Conservation (phyloP, 164 flowering plant species). For the Piper longum region DNA sequence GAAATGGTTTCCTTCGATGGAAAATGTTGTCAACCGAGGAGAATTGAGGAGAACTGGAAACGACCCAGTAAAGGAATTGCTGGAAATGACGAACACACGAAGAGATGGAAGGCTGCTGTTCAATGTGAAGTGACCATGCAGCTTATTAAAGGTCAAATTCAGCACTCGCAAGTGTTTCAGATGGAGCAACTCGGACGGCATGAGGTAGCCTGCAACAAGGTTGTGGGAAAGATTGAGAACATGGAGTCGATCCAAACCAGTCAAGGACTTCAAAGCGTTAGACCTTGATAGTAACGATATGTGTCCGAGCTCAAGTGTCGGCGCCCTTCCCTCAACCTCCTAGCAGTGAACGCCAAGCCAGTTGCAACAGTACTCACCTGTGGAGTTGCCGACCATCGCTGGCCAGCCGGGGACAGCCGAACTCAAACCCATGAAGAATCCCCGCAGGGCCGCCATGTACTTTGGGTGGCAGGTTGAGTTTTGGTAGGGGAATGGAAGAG, state of each 20-base stretch:
- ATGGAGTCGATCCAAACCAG: slow-evolving; percentile 35
- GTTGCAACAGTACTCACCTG: slow-evolving; percentile 36
- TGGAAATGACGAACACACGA: slow-evolving; percentile 36
- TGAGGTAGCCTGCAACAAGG: slow-evolving; percentile 31
- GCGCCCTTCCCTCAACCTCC: slow-evolving; percentile 13
- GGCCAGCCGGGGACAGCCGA: slow-evolving; percentile 5
- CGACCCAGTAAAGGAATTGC: slow-evolving; percentile 42
- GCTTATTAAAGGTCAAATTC: slow-evolving; percentile 53
- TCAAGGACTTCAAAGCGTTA: slow-evolving; percentile 31
- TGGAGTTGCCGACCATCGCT: neutral
- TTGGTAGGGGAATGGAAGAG: slow-evolving; percentile 1
- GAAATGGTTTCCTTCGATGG: slow-evolving; percentile 48
- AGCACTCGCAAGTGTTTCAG: slow-evolving; percentile 43
- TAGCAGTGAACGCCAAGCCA: slow-evolving; percentile 56
- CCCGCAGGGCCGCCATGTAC: slow-evolving; percentile 8
- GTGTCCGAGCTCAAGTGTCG: slow-evolving; percentile 29
- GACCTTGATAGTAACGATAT: slow-evolving; percentile 38
- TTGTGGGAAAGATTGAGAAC: slow-evolving; percentile 59
- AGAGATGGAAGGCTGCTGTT: slow-evolving; percentile 28
- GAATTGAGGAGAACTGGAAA: slow-evolving; percentile 17
- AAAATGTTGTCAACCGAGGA: slow-evolving; percentile 30
- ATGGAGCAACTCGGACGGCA: slow-evolving; percentile 39
- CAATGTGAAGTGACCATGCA: slow-evolving; percentile 29
- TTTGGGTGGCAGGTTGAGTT: slow-evolving; percentile 5
- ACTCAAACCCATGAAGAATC: slow-evolving; percentile 5